A percentile compares a stretch with the other conserved stretches of the same genome.
Evolutionary conservation across 306 rosid genomes (phyloP).

Genomic region (Citrullus colocynthis): DNA sequence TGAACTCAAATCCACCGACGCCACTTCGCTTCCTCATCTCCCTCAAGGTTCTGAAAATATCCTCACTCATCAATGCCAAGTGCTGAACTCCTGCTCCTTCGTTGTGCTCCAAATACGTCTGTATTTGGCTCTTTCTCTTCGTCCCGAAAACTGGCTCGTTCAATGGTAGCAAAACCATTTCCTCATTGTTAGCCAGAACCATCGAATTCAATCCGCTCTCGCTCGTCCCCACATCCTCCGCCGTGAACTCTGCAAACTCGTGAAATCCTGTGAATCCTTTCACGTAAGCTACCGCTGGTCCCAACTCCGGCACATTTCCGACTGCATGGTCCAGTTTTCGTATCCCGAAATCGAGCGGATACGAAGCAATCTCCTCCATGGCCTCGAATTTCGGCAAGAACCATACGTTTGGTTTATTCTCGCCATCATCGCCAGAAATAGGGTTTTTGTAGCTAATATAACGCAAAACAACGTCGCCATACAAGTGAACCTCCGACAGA

Average conservation of each 20-base stretch:
- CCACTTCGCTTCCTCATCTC: slow-evolving; percentile 69
- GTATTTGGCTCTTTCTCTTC: slow-evolving; percentile 83
- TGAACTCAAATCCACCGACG: slow-evolving; percentile 75
- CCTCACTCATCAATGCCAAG: slow-evolving; percentile 42
- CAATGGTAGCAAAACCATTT: slow-evolving; percentile 60
- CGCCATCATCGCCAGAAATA: neutral
- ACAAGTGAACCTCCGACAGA: slow-evolving; percentile 54
- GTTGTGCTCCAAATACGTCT: slow-evolving; percentile 86
- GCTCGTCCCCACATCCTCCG: slow-evolving; percentile 79
- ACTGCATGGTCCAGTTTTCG: slow-evolving; percentile 82
- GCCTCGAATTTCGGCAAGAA: slow-evolving; percentile 69
- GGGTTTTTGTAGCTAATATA: slow-evolving; percentile 44
- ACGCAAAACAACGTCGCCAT: slow-evolving; percentile 85
- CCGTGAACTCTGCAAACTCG: slow-evolving; percentile 92
- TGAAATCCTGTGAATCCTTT: slow-evolving; percentile 65
- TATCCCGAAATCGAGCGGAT: slow-evolving; percentile 54
- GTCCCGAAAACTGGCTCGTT: slow-evolving; percentile 88
- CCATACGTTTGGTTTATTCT: slow-evolving; percentile 21
- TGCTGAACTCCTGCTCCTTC: slow-evolving; percentile 91
- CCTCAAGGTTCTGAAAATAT: slow-evolving; percentile 61
- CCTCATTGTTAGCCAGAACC: slow-evolving; percentile 68
- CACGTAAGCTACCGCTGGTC: slow-evolving; percentile 31
- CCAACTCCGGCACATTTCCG: slow-evolving; percentile 64
- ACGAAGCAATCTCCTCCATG: slow-evolving; percentile 20
- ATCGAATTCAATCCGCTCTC: slow-evolving; percentile 82